These are phyloP conservation scores for Chenopodium quinoa DNA, from an alignment of 148 eudicot genomes.

Conservation along the genomic window DNA sequence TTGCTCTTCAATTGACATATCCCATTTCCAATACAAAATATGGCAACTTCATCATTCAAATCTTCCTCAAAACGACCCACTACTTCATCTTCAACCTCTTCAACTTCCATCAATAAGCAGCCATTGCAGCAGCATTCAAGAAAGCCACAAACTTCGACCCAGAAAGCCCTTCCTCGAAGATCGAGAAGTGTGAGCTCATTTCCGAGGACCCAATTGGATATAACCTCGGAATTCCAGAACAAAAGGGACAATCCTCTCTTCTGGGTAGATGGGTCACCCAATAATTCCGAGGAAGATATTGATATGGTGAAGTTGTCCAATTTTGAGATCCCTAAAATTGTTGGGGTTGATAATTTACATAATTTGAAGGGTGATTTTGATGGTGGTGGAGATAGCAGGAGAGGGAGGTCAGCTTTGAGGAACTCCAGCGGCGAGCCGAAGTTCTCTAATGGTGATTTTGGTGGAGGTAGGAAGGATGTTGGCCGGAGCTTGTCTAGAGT, in stretches of 20 bases:
- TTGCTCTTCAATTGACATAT: neutral
- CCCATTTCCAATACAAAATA: constrained; percentile 2
- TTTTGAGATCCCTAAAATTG: constrained; percentile 15
- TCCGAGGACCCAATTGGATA: constrained; percentile 37
- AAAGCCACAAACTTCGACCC: constrained; percentile 23
- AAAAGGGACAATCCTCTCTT: constrained; percentile 72
- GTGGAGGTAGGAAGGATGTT: constrained; percentile 25
- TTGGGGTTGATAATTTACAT: neutral
- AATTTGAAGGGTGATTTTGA: constrained; percentile 8
- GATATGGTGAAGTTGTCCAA: constrained; percentile 17
- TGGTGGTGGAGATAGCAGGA: constrained; percentile 23
- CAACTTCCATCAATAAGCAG: constrained; percentile 3
- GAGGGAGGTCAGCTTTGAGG: constrained; percentile 65
- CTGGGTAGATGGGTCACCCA: constrained; percentile 41
- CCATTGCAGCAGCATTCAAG: constrained; percentile 9
- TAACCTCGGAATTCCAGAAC: constrained; percentile 46
- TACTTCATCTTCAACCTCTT: constrained; percentile 20
- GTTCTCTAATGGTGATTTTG: constrained; percentile 12
- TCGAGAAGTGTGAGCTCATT: constrained; percentile 60
- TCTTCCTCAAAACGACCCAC: constrained; percentile 47
- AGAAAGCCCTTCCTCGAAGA: constrained; percentile 35
- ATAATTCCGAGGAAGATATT: constrained; percentile 21
- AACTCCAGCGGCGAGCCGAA: constrained; percentile 16
- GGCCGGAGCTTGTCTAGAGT: constrained; percentile 58
- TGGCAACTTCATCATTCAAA: constrained; percentile 67